A percentile compares a stretch with the other conserved stretches of the same genome.
phyloP scores from a whole-genome alignment of 2,329 filamentous ascomycete genomes.

The Colletotrichum zoysiae region DNA sequence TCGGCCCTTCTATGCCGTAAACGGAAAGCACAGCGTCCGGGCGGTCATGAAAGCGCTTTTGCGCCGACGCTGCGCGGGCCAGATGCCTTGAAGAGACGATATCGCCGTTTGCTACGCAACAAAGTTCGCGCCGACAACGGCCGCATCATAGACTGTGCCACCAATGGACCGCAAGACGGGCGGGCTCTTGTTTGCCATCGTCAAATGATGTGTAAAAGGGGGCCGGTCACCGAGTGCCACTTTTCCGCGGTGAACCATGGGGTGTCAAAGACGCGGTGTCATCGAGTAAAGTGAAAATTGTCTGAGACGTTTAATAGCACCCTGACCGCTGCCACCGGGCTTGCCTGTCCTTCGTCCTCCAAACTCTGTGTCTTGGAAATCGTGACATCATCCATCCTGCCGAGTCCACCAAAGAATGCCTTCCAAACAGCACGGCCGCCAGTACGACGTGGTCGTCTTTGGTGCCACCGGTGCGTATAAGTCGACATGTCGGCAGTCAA shows the following conservation, averaged over 20 bases:
- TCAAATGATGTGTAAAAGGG: slow-evolving; percentile 17
- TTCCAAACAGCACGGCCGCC: slow-evolving; percentile 62
- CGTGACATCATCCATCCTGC: not conserved
- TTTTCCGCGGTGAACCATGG: slow-evolving; percentile 29
- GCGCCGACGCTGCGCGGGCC: slow-evolving; percentile 33
- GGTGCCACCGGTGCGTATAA: slow-evolving; percentile 66
- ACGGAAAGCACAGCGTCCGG: slow-evolving; percentile 35
- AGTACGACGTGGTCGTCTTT: slow-evolving; percentile 70
- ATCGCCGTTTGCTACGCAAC: slow-evolving; percentile 36
- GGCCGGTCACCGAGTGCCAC: slow-evolving; percentile 21
- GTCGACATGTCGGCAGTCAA: slow-evolving; percentile 1
- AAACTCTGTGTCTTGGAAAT: not conserved
- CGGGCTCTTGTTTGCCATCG: slow-evolving; percentile 16
- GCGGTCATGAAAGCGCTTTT: slow-evolving; percentile 24
- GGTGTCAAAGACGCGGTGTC: slow-evolving; percentile 23
- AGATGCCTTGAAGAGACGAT: slow-evolving; percentile 35
- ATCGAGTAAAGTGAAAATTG: not conserved
- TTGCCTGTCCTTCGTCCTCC: not conserved
- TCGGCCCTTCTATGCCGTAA: slow-evolving; percentile 34
- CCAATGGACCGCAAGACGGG: slow-evolving; percentile 34
- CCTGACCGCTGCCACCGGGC: not conserved
- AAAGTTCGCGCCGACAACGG: slow-evolving; percentile 32
- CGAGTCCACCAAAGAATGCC: slow-evolving; percentile 53
- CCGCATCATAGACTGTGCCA: slow-evolving; percentile 27
- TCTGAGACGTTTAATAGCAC: slow-evolving; percentile 25